These are phyloP conservation scores for Falciphora oryzae DNA, from an alignment of 2,329 filamentous ascomycete genomes.

Conservation along the genomic window DNA sequence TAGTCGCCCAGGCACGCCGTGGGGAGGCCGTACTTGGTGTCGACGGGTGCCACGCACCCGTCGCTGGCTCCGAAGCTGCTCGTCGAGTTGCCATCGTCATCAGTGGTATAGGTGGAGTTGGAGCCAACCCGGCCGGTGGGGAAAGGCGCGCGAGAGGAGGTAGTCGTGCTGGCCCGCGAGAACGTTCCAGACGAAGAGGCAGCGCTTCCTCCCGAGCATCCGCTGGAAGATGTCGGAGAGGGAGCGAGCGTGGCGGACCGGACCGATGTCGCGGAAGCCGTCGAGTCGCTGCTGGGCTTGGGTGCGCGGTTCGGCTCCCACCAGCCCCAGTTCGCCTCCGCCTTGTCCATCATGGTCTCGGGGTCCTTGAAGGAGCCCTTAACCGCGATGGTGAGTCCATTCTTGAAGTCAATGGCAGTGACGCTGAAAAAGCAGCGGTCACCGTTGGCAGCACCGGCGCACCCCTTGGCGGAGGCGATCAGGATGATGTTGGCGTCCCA, in stretches of 20 bases:
- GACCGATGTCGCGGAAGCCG: no score
- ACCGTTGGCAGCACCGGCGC: slow-evolving; percentile 4
- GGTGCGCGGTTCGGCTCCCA: not conserved
- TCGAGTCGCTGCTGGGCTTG: not conserved
- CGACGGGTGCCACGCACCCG: slow-evolving; percentile 14
- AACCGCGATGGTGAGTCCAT: not conserved
- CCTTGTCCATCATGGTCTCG: not conserved
- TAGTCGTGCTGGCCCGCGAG: not conserved
- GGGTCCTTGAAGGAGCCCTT: not conserved
- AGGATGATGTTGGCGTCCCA: slow-evolving; percentile 1
- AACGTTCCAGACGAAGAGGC: not conserved
- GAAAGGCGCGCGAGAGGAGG: no score
- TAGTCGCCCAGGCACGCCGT: slow-evolving; percentile 21
- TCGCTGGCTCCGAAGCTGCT: slow-evolving; percentile 7
- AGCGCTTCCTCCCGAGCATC: not conserved
- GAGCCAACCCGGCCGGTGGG: no score
- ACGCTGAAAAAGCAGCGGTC: slow-evolving; percentile 10
- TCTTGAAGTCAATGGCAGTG: not conserved
- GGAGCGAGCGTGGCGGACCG: slow-evolving; percentile 19
- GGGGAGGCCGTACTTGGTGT: slow-evolving; percentile 20
- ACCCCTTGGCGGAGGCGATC: slow-evolving; percentile 11
- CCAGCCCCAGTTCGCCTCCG: slow-evolving; percentile 4
- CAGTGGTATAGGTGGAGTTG: not conserved
- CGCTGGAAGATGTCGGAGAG: slow-evolving; percentile 29
- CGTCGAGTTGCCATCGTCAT: slow-evolving; percentile 2